Conservation (phyloP, 2,329 filamentous ascomycete genomes). For the Pestalotiopsis sp. region DNA sequence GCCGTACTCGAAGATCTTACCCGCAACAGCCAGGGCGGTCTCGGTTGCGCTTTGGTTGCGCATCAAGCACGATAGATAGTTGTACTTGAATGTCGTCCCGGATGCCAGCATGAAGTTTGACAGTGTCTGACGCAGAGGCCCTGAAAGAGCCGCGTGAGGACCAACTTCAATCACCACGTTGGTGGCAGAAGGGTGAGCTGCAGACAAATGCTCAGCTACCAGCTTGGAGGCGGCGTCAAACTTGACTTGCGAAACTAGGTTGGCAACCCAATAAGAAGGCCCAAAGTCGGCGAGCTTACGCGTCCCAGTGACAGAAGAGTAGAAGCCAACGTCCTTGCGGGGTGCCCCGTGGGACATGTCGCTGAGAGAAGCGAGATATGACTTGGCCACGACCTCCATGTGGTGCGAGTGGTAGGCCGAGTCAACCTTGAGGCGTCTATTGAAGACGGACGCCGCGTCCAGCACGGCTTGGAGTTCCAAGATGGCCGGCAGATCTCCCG, state of each 20-base stretch:
- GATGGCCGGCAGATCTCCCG: slow-evolving; percentile 24
- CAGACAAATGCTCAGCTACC: slow-evolving; percentile 14
- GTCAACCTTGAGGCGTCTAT: slow-evolving; percentile 18
- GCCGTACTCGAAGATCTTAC: neutral
- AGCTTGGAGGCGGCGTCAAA: neutral
- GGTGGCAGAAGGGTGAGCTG: slow-evolving; percentile 9
- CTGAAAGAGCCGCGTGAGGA: neutral
- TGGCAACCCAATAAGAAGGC: slow-evolving; percentile 12
- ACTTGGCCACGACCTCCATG: slow-evolving; percentile 22
- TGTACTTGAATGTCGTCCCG: neutral
- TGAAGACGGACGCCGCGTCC: slow-evolving; percentile 16
- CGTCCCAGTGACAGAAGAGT: neutral
- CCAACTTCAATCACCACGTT: slow-evolving; percentile 2
- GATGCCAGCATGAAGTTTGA: neutral
- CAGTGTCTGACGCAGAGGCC: neutral
- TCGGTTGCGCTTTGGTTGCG: neutral
- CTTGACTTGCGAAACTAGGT: slow-evolving; percentile 13
- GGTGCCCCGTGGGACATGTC: neutral
- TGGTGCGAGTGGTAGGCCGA: slow-evolving; percentile 34
- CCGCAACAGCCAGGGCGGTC: neutral
- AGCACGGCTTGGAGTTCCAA: slow-evolving; percentile 15
- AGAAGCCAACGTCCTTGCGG: neutral
- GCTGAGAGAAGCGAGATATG: slow-evolving; percentile 18
- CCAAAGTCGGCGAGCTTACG: neutral
- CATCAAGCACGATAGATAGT: neutral